Base-by-base conservation (phyloP, 2,329 filamentous ascomycete genomes). In the Cryphonectria parasitica region DNA sequence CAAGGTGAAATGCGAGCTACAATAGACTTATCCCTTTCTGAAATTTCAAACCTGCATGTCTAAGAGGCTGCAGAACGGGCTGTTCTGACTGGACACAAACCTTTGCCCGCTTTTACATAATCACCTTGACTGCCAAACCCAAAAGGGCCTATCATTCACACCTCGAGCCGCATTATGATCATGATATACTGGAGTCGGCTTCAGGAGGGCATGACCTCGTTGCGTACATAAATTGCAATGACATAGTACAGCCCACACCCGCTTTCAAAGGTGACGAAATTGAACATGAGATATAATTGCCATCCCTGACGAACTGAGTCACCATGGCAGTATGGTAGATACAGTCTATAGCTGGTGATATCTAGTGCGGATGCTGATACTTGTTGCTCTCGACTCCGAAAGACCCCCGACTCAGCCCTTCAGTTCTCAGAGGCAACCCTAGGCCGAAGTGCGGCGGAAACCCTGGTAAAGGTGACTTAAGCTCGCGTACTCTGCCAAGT, bases 401-500 rank as follows among this genome's bases (percentile, higher is more conserved):
- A 1, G 11, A 13, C 28, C 4, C 28, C 17, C 6, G 54, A 3
- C 25, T 58, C 25, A n/a, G 54, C 34, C 34, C 25, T n/a, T 6
- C n/a, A 17, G 19, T 15, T 31, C 52, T 28, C 25, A 11, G 28
- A 3, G n/a, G 52, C 7, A 56, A 13, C 54, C 54, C 28, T 31
- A 28, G 54, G 28, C 28, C 28, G 54, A 8, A 58, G 25, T 34
- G 15, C 54, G 25, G 54, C 54, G 54, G 25, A 31, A 28, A 58
- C 54, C 54, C 25, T 31, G 13, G 19, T 19, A 4, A 34, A 19
- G 54, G 25, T 2, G 15, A 56, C 15, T 5, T 28, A 58, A 58
- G 54, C 58, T 61, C 34, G 58, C 58, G 31, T 61, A 11, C n/a
- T 39, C 31, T 39, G 58, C 58, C 58, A 61, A 61, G 58, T 61